phyloP scores from a whole-genome alignment of 495 filamentous ascomycete genomes.

The Penicillium soppii region DNA sequence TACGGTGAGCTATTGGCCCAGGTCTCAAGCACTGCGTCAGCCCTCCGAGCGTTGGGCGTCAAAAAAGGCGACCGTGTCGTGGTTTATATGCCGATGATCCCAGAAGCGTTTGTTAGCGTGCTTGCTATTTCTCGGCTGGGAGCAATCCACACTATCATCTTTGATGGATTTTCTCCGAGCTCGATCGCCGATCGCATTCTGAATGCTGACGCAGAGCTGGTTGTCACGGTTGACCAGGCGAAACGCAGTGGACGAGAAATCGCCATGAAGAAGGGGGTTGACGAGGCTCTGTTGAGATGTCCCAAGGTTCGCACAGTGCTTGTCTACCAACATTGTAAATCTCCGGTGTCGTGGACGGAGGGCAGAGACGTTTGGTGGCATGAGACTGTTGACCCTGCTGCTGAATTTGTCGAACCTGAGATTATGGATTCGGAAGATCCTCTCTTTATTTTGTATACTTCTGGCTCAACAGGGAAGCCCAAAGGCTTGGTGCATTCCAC shows the following conservation, averaged over 20 bases:
- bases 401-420: constrained; percentile 74
- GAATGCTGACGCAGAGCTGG: constrained; percentile 60
- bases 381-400: constrained; percentile 83
- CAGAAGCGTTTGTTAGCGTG: constrained; percentile 69
- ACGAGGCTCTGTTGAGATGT: neutral
- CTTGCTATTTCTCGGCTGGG: constrained; percentile 72
- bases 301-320: too few species aligned
- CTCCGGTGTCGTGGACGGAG: constrained; percentile 70
- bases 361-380: constrained; percentile 89
- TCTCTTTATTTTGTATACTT: constrained; percentile 87
- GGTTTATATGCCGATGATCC: constrained; percentile 90
- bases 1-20: constrained; percentile 68
- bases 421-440: constrained; percentile 82
- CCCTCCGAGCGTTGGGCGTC: constrained; percentile 70
- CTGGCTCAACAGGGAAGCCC: constrained; percentile 87
- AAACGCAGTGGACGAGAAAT: constrained; percentile 56
- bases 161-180: constrained; percentile 80
- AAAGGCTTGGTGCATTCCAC: constrained; percentile 94
- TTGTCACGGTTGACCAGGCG: constrained; percentile 63
- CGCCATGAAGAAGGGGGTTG: constrained; percentile 56
- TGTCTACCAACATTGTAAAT: too few species aligned
- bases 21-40: constrained; percentile 69
- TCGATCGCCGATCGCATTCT: constrained; percentile 74
- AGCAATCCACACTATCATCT: constrained; percentile 84
- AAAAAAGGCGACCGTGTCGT: constrained; percentile 75